Evolutionary conservation across 2,329 filamentous ascomycete genomes (phyloP), one percentile per base, ranked within the genome.

Genomic region (Diplodia sapinea): DNA sequence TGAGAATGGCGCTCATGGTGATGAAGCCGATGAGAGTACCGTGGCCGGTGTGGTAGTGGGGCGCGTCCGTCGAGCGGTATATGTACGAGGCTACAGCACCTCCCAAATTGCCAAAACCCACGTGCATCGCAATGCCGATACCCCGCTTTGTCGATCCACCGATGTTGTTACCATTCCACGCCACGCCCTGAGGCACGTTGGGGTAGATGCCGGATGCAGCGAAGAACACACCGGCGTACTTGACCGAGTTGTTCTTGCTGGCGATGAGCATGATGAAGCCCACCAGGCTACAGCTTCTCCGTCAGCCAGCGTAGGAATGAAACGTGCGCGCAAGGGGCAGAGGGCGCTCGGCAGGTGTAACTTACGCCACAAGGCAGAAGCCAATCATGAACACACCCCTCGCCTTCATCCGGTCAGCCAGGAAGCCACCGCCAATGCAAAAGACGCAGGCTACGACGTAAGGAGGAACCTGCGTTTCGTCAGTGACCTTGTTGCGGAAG

Each of bases 141-240:
- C 81, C 84, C 59, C 85, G 79, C 79, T 87, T 87, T 68, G 84
- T 76, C 43, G 82, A 83, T 2, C 85, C 85, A 2, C 84, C 84
- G 57, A 87, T 85, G 71, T 87, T 87, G 74, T 85, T 86, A 26
- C 82, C 82, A 66, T 86, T 86, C 86, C 85, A 88, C 26, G 85
- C 84, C 66, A 87, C 80, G 52, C 83, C 83, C 38, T 85, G 81
- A 9, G 86, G 85, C 2, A 87, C 84, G 70, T 85, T 84, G 38
- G 84, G 83, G 75, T 87, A 87, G 70, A 84, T 81, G 17, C 82
- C 83, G 54, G 73, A 72, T 2, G 78, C 76, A 2, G 77, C 73
- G 70, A 81, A 76, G 71, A 81, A 81, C 6, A 77, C 80, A 33
- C 79, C 79, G 17, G 74, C 76, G 70, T 81, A 81, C 64, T 77